phyloP scores from a whole-genome alignment of 2,329 filamentous ascomycete species.

The Botrytis tulipae region DNA sequence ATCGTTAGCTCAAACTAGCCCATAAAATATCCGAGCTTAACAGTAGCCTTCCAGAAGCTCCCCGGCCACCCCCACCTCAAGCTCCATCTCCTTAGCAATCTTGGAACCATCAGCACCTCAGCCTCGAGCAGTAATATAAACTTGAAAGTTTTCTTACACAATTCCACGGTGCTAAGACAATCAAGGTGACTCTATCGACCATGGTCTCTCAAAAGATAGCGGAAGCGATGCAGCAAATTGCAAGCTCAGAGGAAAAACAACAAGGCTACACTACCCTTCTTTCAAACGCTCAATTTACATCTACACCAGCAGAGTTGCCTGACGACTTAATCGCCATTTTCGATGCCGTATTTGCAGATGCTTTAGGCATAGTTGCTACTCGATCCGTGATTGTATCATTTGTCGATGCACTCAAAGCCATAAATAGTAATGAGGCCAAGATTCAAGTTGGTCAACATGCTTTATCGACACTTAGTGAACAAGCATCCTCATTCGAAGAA shows the following conservation, averaged over 20 bases:
- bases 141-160: not conserved
- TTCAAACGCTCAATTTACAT: constrained; percentile 39
- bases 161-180: not conserved
- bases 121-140: constrained; percentile 3
- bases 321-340: constrained; percentile 37
- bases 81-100: not conserved
- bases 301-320: constrained; percentile 26
- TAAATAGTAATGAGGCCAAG: constrained; percentile 63
- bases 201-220: constrained; percentile 43
- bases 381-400: constrained; percentile 49
- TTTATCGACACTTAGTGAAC: constrained; percentile 63
- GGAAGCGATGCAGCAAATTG: constrained; percentile 46
- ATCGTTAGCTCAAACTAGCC: not conserved
- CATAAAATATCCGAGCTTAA: constrained; percentile 10
- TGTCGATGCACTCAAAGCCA: constrained; percentile 57
- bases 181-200: not conserved
- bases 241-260: constrained; percentile 44
- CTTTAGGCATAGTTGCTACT: constrained; percentile 38
- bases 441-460: constrained; percentile 74
- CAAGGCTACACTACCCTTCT: constrained; percentile 49
- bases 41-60: not conserved
- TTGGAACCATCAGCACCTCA: not conserved
- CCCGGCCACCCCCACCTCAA: not conserved
- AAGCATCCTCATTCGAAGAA: constrained; percentile 73
- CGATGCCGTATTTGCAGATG: constrained; percentile 37